phyloP scores from a whole-genome alignment of 177 flowering plant genomes.

The Telopea speciosissima region DNA sequence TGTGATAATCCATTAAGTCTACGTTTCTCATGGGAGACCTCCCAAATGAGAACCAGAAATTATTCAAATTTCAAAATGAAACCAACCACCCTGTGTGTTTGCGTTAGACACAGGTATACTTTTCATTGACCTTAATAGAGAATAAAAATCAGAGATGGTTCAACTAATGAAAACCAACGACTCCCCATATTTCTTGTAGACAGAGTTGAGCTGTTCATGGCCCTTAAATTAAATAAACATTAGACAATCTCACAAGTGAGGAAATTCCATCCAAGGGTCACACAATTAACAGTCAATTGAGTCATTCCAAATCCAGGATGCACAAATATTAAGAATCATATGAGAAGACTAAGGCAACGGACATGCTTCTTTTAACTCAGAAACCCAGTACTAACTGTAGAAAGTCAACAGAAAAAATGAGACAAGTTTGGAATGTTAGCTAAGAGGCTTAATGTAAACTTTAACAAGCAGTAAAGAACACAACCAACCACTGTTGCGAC shows the following conservation, averaged over 20 bases:
- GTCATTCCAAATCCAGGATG: not conserved
- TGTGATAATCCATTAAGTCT: not conserved
- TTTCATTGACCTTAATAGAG: too few relatives aligned
- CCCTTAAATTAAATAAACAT: not conserved
- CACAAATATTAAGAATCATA: not conserved
- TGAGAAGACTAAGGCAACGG: not conserved
- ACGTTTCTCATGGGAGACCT: too few relatives aligned
- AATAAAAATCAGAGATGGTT: too few relatives aligned
- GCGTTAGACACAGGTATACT: too few relatives aligned
- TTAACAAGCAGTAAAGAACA: not conserved
- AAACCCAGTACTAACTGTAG: not conserved
- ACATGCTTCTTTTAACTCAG: not conserved
- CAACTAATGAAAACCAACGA: not conserved
- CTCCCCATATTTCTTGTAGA: not conserved
- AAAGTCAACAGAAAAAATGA: not conserved
- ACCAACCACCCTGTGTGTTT: too few relatives aligned
- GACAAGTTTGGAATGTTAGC: not conserved
- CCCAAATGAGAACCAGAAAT: not conserved
- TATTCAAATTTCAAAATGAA: too few relatives aligned
- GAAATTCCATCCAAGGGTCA: too few relatives aligned
- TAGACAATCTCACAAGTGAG: not conserved
- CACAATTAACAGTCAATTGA: not conserved
- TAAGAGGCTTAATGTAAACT: not conserved
- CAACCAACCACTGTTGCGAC: not conserved
- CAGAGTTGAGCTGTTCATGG: not conserved